Evolutionary conservation across 139 green algal species (phyloP), one percentile per base, ranked within the genome.

Genomic region (Chlamydomonas sp.): DNA sequence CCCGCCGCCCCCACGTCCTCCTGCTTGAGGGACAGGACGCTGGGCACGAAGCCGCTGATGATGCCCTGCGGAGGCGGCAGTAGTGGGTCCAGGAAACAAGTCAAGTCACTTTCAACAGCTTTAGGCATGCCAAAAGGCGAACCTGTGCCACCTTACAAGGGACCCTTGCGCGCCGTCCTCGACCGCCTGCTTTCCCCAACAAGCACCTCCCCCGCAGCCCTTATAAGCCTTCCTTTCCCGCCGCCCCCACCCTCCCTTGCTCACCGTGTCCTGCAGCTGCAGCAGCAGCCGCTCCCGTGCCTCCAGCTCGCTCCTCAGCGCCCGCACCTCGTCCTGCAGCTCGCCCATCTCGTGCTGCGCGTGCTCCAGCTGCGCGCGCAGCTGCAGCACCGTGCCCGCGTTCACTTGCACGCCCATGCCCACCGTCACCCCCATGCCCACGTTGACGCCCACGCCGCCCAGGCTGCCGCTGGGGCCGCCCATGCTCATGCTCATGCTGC

Each of bases 1-100:
- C 17, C 49, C n/a, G n/a, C 63, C 3, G 4, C 79, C 20, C 2
- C n/a, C 0, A 3, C 18, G 14, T 6, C 64, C 4, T 58, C 6
- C 1, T 49, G 16, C 1, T 77, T 64, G 49, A 87, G 8, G 3
- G 82, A 31, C 10, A 86, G 79, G 7, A 71, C 79, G 61, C 72
- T 87, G 61, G 82, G 82, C n/a, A 87, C 82, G 68, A 87, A 87
- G 72, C 82, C 82, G 72, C 72, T 80, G 72, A 87, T 87, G 72
- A 87, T 87, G 62, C 82, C 82, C 82, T 87, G 72, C 58, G 72
- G 72, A 67, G 63, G 9, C 31, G 31, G 31, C 31, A 49, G 31
- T 49, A 49, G 31, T 49, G 31, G 31, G 31, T 49, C 31, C 7
- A 67, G 8, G 63, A 15, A 8, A 67, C 63, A 67, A 67, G 9